Percentiles rank a stretch among this genome's conserved stretches.
Evolutionary conservation across 257 asterid genomes (phyloP).

Genomic region (Solanum lycopersicoides): DNA sequence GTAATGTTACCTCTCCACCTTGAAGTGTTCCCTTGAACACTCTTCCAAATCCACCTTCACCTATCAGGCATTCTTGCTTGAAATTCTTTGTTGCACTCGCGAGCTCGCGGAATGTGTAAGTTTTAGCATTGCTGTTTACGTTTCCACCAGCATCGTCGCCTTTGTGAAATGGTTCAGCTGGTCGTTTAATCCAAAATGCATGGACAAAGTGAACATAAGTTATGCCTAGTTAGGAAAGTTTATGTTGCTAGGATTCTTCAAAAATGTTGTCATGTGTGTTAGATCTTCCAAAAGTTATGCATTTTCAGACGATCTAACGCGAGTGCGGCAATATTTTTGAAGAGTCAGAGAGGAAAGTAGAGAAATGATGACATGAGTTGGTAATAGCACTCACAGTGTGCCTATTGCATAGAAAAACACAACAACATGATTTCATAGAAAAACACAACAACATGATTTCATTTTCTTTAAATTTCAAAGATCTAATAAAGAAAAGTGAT

Average conservation of each 20-base stretch:
- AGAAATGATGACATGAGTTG: neutral
- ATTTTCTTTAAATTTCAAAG: neutral
- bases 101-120: constrained; percentile 17
- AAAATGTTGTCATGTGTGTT: neutral
- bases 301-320: neutral
- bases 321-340: neutral
- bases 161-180: neutral
- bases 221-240: neutral
- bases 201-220: neutral
- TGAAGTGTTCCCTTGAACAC: constrained; percentile 17
- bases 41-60: constrained; percentile 15
- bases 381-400: neutral
- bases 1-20: constrained; percentile 10
- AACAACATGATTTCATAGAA: neutral
- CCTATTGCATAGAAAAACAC: no score
- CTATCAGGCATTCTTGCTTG: constrained; percentile 10
- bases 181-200: neutral
- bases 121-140: neutral
- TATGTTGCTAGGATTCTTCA: neutral
- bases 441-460: neutral
- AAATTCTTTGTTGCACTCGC: constrained; percentile 15
- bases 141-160: neutral
- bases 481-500: neutral
- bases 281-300: neutral
- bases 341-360: neutral